phyloP scores from a whole-genome alignment of 352 stramenopile species.

The Phytophthora fragariae region DNA sequence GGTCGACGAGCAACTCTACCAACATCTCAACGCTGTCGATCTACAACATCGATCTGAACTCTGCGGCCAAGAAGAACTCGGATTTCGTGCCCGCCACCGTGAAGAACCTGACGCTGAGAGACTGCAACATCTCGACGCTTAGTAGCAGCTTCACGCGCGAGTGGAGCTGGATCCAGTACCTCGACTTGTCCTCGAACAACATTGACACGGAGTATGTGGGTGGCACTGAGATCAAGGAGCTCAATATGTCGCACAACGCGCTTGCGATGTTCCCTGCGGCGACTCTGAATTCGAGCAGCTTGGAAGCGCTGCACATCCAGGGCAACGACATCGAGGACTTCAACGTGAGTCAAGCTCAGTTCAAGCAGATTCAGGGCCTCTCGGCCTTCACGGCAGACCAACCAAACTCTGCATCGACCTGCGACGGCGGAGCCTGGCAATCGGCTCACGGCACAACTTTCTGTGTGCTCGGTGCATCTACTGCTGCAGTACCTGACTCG shows the following conservation, averaged over 20 bases:
- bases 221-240: slow-evolving; percentile 25
- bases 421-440: slow-evolving; percentile 40
- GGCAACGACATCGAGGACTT: slow-evolving; percentile 48
- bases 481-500: slow-evolving; percentile 32
- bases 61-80: slow-evolving; percentile 27
- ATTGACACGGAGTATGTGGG: slow-evolving; percentile 40
- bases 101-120: slow-evolving; percentile 49
- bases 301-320: slow-evolving; percentile 46
- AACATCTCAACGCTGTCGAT: slow-evolving; percentile 44
- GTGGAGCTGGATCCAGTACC: slow-evolving; percentile 36
- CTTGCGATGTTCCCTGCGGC: slow-evolving; percentile 37
- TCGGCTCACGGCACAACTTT: slow-evolving; percentile 43
- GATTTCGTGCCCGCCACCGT: slow-evolving; percentile 45
- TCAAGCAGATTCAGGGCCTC: slow-evolving; percentile 39
- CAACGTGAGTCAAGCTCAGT: slow-evolving; percentile 45
- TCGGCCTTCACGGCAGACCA: slow-evolving; percentile 42
- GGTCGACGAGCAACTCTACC: slow-evolving; percentile 27
- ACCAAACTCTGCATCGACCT: slow-evolving; percentile 30
- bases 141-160: slow-evolving; percentile 39
- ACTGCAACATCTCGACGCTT: slow-evolving; percentile 58
- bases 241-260: slow-evolving; percentile 54
- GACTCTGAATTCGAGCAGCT: slow-evolving; percentile 33
- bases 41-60: slow-evolving; percentile 44
- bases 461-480: slow-evolving; percentile 44
- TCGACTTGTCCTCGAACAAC: slow-evolving; percentile 54